phyloP scores from a whole-genome alignment of 2,329 filamentous ascomycete species.

The Fusarium sp. region DNA sequence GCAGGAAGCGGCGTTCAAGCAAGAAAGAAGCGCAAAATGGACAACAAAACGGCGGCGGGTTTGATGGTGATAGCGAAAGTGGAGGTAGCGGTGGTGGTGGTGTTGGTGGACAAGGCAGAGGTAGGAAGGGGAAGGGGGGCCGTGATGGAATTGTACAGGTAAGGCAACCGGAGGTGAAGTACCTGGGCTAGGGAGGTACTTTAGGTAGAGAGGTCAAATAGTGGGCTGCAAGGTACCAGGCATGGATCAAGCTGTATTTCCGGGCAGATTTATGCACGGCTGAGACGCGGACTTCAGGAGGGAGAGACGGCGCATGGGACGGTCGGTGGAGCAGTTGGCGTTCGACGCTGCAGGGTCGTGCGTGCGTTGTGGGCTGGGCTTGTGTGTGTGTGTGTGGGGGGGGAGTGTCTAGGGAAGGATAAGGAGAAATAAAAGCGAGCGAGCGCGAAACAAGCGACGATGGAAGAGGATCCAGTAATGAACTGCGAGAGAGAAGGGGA shows the following conservation, averaged over 20 bases:
- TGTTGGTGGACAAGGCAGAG: constrained; percentile 36
- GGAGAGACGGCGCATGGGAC: constrained; percentile 49
- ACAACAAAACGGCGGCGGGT: constrained; percentile 37
- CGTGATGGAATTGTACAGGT: constrained; percentile 42
- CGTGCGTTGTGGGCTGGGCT: constrained; percentile 37
- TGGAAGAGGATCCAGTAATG: constrained; percentile 14
- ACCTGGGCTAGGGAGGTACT: constrained; percentile 38
- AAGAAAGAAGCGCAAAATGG: constrained; percentile 38
- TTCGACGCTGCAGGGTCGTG: constrained; percentile 40
- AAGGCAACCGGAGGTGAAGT: constrained; percentile 34
- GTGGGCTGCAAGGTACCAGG: constrained; percentile 38
- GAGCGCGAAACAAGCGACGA: constrained; percentile 37
- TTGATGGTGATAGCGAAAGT: constrained; percentile 43
- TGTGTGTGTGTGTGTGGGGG: constrained; percentile 34
- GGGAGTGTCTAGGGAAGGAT: neutral
- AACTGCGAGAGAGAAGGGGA: constrained; percentile 9
- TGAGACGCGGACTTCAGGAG: constrained; percentile 52
- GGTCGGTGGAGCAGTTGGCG: constrained; percentile 48
- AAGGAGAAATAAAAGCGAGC: constrained; percentile 24
- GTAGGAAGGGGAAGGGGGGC: constrained; percentile 40
- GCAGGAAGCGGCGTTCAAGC: constrained; percentile 29
- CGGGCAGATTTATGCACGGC: constrained; percentile 49
- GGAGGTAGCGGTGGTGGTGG: constrained; percentile 34
- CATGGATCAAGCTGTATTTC: constrained; percentile 36
- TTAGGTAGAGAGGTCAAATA: constrained; percentile 28